Evolutionary conservation across 73 alveolate species (phyloP), one percentile per base, ranked within the genome.

Genomic region (Blepharisma japonicum): DNA sequence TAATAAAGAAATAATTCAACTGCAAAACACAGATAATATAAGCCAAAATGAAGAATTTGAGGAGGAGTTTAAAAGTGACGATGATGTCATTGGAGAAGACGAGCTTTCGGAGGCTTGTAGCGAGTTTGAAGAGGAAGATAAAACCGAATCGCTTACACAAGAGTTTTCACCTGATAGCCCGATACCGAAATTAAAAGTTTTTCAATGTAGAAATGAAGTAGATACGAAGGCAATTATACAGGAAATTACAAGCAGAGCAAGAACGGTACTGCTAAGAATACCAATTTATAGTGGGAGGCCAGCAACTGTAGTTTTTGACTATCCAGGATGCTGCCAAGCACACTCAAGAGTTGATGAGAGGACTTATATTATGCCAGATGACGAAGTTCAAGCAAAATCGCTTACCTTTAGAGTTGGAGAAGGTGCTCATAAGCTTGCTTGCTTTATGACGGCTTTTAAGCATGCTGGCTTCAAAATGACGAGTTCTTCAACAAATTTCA

Each of bases 391-490:
- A 56, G 54, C 53, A 45, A 55, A 11, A 11, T 6, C 14, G 11
- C 56, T 83, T 50, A 56, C 78, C 45, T 88, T 88, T 66, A 83
- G 71, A 51, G 82, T 88, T 71, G 71, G 77, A 14, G 88, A 77
- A 9, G 78, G 77, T 21, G 88, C 91, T 9, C 87, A 83, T 67
- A 80, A 80, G 20, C 84, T 84, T 70, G 87, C 90, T 42, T 90
- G 95, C 25, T 88, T 91, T 9, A 79, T 87, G 18, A 78, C 55
- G 11, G 77, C 95, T 18, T 81, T 91, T 77, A 84, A 82, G 61
- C 80, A 80, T 8, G 97, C 92, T 18, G 97, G 97, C 25, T 85
- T 91, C 72, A 71, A 77, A 39, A 38, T 55, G 50, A 83, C 71
- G 6, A 84, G 68, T 21, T 70, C 71, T 50, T 89, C 81, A 18